Base-by-base conservation (phyloP, 495 filamentous ascomycete genomes). In the Aspergillus saccharolyticus region DNA sequence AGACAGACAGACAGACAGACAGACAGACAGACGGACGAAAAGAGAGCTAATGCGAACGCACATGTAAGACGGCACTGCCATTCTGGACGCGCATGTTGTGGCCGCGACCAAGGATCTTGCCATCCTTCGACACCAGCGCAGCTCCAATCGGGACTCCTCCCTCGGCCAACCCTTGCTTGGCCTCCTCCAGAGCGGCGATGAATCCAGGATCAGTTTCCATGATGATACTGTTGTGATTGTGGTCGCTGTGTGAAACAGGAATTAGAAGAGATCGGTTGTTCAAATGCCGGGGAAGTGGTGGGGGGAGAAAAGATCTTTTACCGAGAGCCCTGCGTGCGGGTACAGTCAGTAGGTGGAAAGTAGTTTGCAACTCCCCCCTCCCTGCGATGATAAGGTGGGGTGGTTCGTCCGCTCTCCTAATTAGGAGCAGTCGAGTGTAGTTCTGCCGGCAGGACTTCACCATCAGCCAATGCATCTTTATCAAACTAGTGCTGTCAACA, bases 91-190 rank as follows among this genome's bases (percentile, higher is more conserved):
- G 76, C 86, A 89, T 86, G 63, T 94, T 94, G 65, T 89, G 90
- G 8, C 89, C 89, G 33, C 82, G 82, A n/a, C 88, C 89, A 2
- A 94, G 78, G 42, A 93, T 84, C 55, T 78, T 82, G 28, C 90
- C 90, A 52, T 87, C 82, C 42, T 78, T 80, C 44, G 83, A 80
- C 5, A 92, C 79, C 42, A 95, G 76, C 20, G 81, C 85, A 24
- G 90, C 90, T 20, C 90, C 90, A 54, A 94, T 94, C 65, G 90
- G 90, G 1, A 94, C 79, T 25, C 90, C 90, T 28, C 89, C 88
- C 72, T 93, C 89, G n/a, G 76, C 68, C 44, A 78, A 82, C 28
- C 86, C 83, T 44, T 78, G 70, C 62, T 78, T 83, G 0, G 89
- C 89, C 66, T 95, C 90, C 56, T 89, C 87, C n/a, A 91, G 70